phyloP scores from a whole-genome alignment of 345 rosid species.

The Chamaenerion angustifolium region DNA sequence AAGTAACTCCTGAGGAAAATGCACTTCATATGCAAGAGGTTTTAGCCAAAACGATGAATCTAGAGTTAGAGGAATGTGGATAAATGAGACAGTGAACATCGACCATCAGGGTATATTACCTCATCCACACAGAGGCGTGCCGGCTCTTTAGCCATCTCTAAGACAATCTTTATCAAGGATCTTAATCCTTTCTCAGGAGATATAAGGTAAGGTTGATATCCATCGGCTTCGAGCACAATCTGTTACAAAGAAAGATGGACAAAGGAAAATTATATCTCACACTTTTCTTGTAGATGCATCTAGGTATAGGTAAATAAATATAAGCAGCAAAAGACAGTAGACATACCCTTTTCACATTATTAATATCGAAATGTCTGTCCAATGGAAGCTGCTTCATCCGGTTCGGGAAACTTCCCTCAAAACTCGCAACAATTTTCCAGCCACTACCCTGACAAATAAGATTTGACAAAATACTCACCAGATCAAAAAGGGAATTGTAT shows the following conservation, averaged over 20 bases:
- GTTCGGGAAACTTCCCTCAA: constrained; percentile 91
- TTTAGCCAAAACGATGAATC: not conserved
- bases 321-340: constrained; percentile 4
- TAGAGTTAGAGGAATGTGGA: not conserved
- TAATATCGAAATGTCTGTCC: constrained; percentile 88
- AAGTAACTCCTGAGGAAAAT: not conserved
- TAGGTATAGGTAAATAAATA: constrained; percentile 1
- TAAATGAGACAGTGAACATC: not conserved
- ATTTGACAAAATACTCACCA: too few species aligned
- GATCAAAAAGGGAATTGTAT: constrained; percentile 10
- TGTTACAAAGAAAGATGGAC: constrained; percentile 14
- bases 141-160: constrained; percentile 96
- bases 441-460: constrained; percentile 64
- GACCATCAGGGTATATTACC: constrained; percentile 24
- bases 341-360: constrained; percentile 85
- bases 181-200: constrained; percentile 98
- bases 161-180: constrained; percentile 87
- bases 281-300: not conserved
- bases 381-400: constrained; percentile 93
- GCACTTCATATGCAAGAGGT: not conserved
- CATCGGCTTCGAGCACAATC: constrained; percentile 98
- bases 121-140: constrained; percentile 88
- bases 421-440: constrained; percentile 96
- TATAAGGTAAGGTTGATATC: constrained; percentile 98
- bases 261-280: constrained; percentile 5